These are phyloP conservation scores for Phaeolepiota aurea DNA, from an alignment of 768 basidiomycete species.

Conservation along the genomic window DNA sequence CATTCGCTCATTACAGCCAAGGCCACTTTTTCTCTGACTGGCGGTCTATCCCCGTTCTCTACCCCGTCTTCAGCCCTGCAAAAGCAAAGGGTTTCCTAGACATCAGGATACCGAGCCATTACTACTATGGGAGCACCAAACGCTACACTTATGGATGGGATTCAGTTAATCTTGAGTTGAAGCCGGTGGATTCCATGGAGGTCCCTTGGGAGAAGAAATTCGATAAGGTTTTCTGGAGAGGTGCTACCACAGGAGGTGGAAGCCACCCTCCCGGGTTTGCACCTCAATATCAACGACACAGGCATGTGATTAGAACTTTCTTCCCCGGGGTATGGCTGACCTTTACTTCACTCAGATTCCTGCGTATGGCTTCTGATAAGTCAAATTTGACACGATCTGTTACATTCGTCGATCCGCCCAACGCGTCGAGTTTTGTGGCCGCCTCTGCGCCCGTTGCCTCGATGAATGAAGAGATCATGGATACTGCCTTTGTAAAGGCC, in stretches of 20 bases:
- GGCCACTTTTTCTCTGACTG: constrained; percentile 98
- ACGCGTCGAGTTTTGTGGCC: constrained; percentile 48
- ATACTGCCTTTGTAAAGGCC: constrained; percentile 76
- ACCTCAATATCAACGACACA: constrained; percentile 78
- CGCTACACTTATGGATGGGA: constrained; percentile 93
- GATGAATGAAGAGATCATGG: constrained; percentile 79
- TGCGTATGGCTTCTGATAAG: constrained; percentile 66
- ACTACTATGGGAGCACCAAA: constrained; percentile 80
- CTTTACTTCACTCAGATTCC: constrained; percentile 34
- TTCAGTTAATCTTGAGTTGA: constrained; percentile 58
- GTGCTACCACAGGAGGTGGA: constrained; percentile 93
- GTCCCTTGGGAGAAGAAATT: constrained; percentile 81
- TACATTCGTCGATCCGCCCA: constrained; percentile 60
- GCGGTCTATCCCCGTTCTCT: constrained; percentile 81
- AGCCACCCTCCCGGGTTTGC: constrained; percentile 80
- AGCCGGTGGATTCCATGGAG: constrained; percentile 81
- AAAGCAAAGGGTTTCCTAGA: constrained; percentile 82
- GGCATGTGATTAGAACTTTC: constrained; percentile 30
- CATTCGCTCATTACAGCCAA: constrained; percentile 80
- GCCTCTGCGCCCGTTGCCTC: constrained; percentile 47
- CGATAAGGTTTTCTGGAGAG: constrained; percentile 91
- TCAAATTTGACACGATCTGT: constrained; percentile 50
- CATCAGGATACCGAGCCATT: constrained; percentile 92
- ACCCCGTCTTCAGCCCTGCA: constrained; percentile 91
- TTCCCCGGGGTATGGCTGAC: not conserved